These are phyloP conservation scores for Irpex sp. DNA, from an alignment of 1,284 basidiomycete species.

Conservation along the genomic window DNA sequence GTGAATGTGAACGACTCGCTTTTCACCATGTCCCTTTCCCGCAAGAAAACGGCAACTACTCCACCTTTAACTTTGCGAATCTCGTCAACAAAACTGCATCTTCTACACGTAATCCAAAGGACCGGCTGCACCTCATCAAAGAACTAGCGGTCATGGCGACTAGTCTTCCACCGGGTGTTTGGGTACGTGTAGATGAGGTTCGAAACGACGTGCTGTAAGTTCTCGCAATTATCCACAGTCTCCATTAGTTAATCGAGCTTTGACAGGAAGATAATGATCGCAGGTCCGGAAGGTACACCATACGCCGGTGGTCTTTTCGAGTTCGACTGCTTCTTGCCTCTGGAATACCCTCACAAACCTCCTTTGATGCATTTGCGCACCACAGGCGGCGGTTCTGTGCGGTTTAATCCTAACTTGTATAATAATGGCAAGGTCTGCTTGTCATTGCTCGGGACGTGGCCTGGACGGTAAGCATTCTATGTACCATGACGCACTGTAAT, in stretches of 20 bases:
- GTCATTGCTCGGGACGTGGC: conserved; percentile 51
- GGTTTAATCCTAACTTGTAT: conserved; percentile 57
- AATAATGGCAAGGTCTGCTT: conserved; percentile 48
- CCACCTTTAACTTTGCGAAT: conserved; percentile 34
- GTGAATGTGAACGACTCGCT: conserved; percentile 43
- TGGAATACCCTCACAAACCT: conserved; percentile 43
- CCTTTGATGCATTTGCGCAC: conserved; percentile 48
- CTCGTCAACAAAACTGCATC: conserved; percentile 33
- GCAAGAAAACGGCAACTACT: conserved; percentile 23
- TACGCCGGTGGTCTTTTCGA: conserved; percentile 55
- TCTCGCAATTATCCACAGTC: neutral
- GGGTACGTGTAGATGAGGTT: conserved; percentile 53
- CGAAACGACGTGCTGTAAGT: conserved; percentile 51
- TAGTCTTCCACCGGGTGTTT: conserved; percentile 49
- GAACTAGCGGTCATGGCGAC: conserved; percentile 53
- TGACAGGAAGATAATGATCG: conserved; percentile 50
- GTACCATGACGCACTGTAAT: too few species aligned
- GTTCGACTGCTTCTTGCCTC: conserved; percentile 52
- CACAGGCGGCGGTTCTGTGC: conserved; percentile 45
- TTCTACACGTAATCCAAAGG: conserved; percentile 41
- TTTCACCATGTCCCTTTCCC: conserved; percentile 39
- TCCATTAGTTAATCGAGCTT: neutral
- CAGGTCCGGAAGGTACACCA: conserved; percentile 50
- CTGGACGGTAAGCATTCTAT: conserved; percentile 36
- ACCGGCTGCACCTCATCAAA: conserved; percentile 49